Conservation (phyloP, 768 basidiomycete species). For the Calocybe indica region DNA sequence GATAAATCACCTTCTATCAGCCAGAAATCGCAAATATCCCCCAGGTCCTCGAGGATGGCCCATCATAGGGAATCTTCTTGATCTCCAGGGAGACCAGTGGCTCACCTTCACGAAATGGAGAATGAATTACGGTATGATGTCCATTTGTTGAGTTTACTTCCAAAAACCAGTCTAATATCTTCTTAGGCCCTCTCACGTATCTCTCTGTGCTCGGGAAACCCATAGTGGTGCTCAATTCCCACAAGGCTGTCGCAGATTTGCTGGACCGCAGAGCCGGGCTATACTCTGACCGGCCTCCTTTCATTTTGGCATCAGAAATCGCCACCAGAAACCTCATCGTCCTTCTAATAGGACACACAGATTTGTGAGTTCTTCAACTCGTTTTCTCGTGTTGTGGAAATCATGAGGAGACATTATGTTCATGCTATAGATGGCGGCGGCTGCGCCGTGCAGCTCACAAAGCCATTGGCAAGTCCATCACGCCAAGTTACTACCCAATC, state of each 20-base stretch:
- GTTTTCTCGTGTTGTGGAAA: too few relatives aligned
- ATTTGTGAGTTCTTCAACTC: constrained; percentile 2
- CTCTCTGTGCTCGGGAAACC: constrained; percentile 13
- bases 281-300: constrained; percentile 18
- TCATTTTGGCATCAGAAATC: constrained; percentile 21
- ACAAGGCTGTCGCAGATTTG: constrained; percentile 24
- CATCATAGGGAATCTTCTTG: constrained; percentile 22
- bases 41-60: constrained; percentile 23
- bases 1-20: constrained; percentile 18
- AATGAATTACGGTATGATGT: constrained; percentile 13
- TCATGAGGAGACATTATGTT: too few relatives aligned
- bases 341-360: constrained; percentile 10
- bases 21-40: neutral
- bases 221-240: constrained; percentile 23
- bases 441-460: neutral
- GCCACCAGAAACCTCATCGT: constrained; percentile 21
- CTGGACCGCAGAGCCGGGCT: constrained; percentile 21
- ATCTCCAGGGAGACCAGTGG: constrained; percentile 15
- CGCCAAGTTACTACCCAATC: neutral
- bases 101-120: constrained; percentile 15
- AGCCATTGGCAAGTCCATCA: neutral
- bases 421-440: neutral
- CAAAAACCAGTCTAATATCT: neutral
- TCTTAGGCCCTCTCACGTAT: constrained; percentile 11
- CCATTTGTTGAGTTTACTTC: neutral